phyloP scores from a whole-genome alignment of 2,329 filamentous ascomycete species.

The Pseudogymnoascus sp. region DNA sequence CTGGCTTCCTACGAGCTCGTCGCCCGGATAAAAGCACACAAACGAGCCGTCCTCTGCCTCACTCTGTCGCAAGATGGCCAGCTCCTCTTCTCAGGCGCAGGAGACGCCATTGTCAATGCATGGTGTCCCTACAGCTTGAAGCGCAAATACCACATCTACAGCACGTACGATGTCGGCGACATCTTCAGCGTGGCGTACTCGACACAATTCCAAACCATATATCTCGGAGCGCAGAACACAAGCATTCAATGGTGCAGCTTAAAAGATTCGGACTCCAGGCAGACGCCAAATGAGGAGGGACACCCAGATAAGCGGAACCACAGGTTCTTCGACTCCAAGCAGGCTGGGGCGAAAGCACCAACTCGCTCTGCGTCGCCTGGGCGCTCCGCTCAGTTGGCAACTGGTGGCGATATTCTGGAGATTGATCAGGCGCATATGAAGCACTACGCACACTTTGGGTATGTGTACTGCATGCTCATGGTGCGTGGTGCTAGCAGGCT shows the following conservation, averaged over 20 bases:
- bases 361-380: slow-evolving; percentile 34
- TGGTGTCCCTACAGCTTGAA: slow-evolving; percentile 75
- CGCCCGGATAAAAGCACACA: slow-evolving; percentile 76
- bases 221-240: slow-evolving; percentile 89
- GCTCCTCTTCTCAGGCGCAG: slow-evolving; percentile 84
- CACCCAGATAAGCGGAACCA: slow-evolving; percentile 74
- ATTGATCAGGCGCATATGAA: slow-evolving; percentile 73
- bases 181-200: slow-evolving; percentile 94
- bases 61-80: slow-evolving; percentile 66
- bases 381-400: slow-evolving; percentile 37
- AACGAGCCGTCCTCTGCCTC: slow-evolving; percentile 81
- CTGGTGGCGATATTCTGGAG: slow-evolving; percentile 63
- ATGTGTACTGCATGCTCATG: slow-evolving; percentile 93
- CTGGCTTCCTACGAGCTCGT: slow-evolving; percentile 80
- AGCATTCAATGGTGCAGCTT: slow-evolving; percentile 89
- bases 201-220: slow-evolving; percentile 68
- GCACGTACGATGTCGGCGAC: slow-evolving; percentile 88
- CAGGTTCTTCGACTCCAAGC: slow-evolving; percentile 89
- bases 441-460: slow-evolving; percentile 90
- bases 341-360: slow-evolving; percentile 52
- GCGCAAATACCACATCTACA: slow-evolving; percentile 83
- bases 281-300: slow-evolving; percentile 53
- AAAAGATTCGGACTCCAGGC: slow-evolving; percentile 53
- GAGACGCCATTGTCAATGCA: slow-evolving; percentile 88
- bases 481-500: slow-evolving; percentile 61